A percentile compares a stretch with the other conserved stretches of the same genome.
phyloP scores from a whole-genome alignment of 352 stramenopile species.

The Globisporangium okanoganense region DNA sequence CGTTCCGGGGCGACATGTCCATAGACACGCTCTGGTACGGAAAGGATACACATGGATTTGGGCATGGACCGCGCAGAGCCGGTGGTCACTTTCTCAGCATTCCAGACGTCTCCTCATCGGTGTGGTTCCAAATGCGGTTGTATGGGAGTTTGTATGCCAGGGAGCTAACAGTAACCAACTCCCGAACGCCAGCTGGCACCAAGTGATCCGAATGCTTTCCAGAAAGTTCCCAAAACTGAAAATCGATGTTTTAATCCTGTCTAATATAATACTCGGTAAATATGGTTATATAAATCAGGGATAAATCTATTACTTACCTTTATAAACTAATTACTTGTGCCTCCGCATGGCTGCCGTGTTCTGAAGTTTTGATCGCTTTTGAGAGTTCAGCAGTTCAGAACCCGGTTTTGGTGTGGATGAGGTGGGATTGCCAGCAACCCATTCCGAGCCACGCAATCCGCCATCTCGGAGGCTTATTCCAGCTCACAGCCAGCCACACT shows the following conservation, averaged over 20 bases:
- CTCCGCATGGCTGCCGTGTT: not conserved
- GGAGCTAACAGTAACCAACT: not conserved
- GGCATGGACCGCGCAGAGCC: not conserved
- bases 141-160: slow-evolving; percentile 6
- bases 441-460: not conserved
- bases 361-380: not conserved
- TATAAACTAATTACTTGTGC: not conserved
- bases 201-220: not conserved
- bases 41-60: not conserved
- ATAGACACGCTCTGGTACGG: not conserved
- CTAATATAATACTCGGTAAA: not conserved
- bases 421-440: not conserved
- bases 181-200: not conserved
- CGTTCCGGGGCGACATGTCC: not conserved
- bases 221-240: not conserved
- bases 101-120: not conserved
- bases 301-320: too few species aligned
- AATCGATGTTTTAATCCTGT: not conserved
- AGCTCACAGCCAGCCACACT: not conserved
- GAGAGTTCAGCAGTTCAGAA: not conserved
- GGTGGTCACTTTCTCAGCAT: not conserved
- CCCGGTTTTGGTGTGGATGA: not conserved
- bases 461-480: not conserved
- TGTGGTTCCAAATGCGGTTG: not conserved
- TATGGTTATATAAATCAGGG: too few species aligned